Base-by-base conservation (phyloP, 2,329 filamentous ascomycete species). In the Helotiales sp. region DNA sequence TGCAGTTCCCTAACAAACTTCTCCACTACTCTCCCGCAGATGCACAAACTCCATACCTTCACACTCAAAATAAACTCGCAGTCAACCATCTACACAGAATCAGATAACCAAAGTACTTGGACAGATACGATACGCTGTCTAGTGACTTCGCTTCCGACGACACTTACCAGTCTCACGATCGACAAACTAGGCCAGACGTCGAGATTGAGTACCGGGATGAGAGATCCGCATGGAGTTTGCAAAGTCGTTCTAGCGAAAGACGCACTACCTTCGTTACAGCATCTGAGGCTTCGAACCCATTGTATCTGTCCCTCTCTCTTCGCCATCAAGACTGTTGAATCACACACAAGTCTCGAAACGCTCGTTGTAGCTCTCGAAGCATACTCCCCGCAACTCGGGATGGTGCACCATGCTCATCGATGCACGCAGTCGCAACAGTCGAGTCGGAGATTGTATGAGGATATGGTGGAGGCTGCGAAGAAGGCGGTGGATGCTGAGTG, bases 221-320 rank as follows among this genome's bases (percentile, higher is more conserved):
- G 13, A 20, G 28, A 61, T 45, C 58, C 58, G 5, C 40, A 61
- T 20, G n/a, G 26, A 28, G 40, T 61, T 5, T 61, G 58, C 13
- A n/a, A 34, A 15, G 28, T 50, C 43, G 8, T 49, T 1, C 24
- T 34, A 20, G 11, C 43, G 2, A 49, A 30, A 22, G 24, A 17
- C 30, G 2, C 55, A 28, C 26, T 61, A 1, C 43, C 58, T 28
- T n/a, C 17, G 17, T 17, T 61, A 3, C 11, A 32, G 17, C 26
- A 61, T 50, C 28, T 49, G 3, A n/a, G 43, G 13, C 28, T 61
- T 10, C 24, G 43, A 13, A 34, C 17, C 7, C 40, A 49, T 17
- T 50, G 26, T n/a, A 49, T 61, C 5, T 61, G 58, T 17, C 58
- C 58, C 1, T 22, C n/a, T 10, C 58, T 61, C n/a, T 61, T 61